These are phyloP conservation scores for Arthrocladium fulminans DNA, from an alignment of 2,329 filamentous ascomycete species.

Conservation along the genomic window DNA sequence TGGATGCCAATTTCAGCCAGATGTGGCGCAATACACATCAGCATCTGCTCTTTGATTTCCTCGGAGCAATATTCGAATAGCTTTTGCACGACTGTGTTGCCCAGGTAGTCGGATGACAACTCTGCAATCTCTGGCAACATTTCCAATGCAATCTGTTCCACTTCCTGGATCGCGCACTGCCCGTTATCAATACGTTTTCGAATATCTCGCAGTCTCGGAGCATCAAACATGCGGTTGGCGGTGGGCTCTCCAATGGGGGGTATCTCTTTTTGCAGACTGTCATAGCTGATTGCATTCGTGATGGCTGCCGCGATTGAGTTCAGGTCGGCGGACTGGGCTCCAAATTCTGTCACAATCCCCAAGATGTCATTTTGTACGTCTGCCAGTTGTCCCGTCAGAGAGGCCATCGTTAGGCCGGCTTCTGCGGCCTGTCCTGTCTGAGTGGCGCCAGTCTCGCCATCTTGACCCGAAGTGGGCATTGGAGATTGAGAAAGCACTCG, in stretches of 20 bases:
- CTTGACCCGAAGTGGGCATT: slow-evolving; percentile 16
- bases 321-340: slow-evolving; percentile 70
- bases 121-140: slow-evolving; percentile 98
- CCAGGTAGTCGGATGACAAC: slow-evolving; percentile 87
- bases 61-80: slow-evolving; percentile 95
- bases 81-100: slow-evolving; percentile 99
- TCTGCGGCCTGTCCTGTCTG: slow-evolving; percentile 22
- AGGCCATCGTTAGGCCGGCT: slow-evolving; percentile 50
- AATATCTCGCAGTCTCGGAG: slow-evolving; percentile 88
- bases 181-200: slow-evolving; percentile 97
- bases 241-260: slow-evolving; percentile 81
- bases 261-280: slow-evolving; percentile 69
- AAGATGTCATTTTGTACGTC: slow-evolving; percentile 78
- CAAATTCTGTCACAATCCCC: slow-evolving; percentile 79
- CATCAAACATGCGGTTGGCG: slow-evolving; percentile 82
- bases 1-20: slow-evolving; percentile 94
- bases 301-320: slow-evolving; percentile 63
- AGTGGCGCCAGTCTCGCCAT: slow-evolving; percentile 24
- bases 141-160: slow-evolving; percentile 80
- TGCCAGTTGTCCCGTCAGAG: slow-evolving; percentile 50
- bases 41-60: slow-evolving; percentile 80
- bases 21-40: slow-evolving; percentile 77
- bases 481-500: slow-evolving; percentile 36
- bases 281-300: slow-evolving; percentile 66
- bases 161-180: slow-evolving; percentile 72